Percentiles rank a stretch among this genome's conserved stretches.
Conservation (phyloP, 257 asterid genomes). For the Gentiana straminea region DNA sequence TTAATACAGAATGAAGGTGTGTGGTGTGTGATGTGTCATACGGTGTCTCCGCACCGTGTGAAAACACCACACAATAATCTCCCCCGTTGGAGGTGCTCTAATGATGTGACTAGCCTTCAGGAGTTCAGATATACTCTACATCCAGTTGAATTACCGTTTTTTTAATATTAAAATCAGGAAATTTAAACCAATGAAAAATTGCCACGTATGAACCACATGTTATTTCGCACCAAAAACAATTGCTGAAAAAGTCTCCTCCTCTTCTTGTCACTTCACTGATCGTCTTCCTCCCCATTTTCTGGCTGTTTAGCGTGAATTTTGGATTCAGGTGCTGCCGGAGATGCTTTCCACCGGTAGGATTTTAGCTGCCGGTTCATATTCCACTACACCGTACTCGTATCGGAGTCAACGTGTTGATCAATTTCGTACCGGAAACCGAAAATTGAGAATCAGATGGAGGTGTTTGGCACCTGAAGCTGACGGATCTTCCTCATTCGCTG, state of each 20-base stretch:
- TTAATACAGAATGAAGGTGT: too few species aligned
- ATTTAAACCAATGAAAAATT: not conserved
- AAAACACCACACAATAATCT: too few species aligned
- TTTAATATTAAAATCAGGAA: too few species aligned
- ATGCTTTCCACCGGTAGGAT: slow-evolving; percentile 68
- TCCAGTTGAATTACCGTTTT: too few species aligned
- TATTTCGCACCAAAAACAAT: too few species aligned
- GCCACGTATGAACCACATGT: too few species aligned
- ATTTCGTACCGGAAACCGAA: slow-evolving; percentile 20
- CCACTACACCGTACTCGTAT: slow-evolving; percentile 26
- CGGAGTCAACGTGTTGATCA: slow-evolving; percentile 7
- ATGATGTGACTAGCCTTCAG: too few species aligned
- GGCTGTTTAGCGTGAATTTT: not conserved
- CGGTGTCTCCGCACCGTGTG: too few species aligned
- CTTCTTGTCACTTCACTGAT: slow-evolving; percentile 5
- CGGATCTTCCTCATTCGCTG: slow-evolving; percentile 44
- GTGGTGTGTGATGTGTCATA: too few species aligned
- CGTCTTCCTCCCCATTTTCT: not conserved
- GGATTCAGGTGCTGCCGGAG: not conserved
- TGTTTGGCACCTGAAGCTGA: slow-evolving; percentile 52
- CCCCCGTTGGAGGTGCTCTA: too few species aligned
- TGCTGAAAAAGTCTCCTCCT: not conserved
- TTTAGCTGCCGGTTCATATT: slow-evolving; percentile 36
- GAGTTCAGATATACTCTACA: too few species aligned
- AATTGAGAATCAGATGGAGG: slow-evolving; percentile 37